Evolutionary conservation across 176 grass and related monocot species (phyloP), one percentile per base, ranked within the genome.

Genomic region (Rhynchospora breviuscula): DNA sequence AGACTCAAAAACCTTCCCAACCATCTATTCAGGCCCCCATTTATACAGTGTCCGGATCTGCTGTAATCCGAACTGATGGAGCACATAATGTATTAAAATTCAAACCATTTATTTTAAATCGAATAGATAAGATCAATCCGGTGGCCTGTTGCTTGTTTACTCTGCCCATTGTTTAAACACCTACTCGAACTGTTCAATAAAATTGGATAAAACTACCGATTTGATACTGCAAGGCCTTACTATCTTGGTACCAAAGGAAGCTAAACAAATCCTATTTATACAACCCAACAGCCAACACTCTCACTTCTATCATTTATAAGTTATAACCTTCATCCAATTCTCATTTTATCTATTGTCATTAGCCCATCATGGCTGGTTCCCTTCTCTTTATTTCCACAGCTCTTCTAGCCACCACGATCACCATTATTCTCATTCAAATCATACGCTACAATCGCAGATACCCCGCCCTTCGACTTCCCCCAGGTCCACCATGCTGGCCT

Each of bases 401-500:
- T 26, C 29, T 82, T 25, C 59, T 82, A 17, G 79, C 62, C 79
- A 82, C 61, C 19, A 15, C 52, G 10, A 62, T 67, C 3, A 82
- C 79, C 12, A 63, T 67, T 59, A 23, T 82, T 64, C 18, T 82
- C 45, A 26, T 82, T 66, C 79, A 82, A 67, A 26, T 66, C 15
- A 82, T 49, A 82, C 61, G 19, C 12, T 82, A 82, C 45, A 82
- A 82, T 22, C 79, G 45, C 10, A 62, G 87, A 43, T 62, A 94
- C 83, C 57, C 9, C 31, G 87, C 85, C 1, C 87, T 92, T 11
- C 29, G 69, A 0, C 85, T 97, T 3, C 94, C 94, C 0, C 92
- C 94, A 0, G 94, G 94, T 3, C 94, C 92, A 33, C 84, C 92
- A 3, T 92, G 83, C 40, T 92, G 88, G 92, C 94, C 94, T 8